phyloP scores from a whole-genome alignment of 2,329 filamentous ascomycete species.

The Neofusicoccum sp. region DNA sequence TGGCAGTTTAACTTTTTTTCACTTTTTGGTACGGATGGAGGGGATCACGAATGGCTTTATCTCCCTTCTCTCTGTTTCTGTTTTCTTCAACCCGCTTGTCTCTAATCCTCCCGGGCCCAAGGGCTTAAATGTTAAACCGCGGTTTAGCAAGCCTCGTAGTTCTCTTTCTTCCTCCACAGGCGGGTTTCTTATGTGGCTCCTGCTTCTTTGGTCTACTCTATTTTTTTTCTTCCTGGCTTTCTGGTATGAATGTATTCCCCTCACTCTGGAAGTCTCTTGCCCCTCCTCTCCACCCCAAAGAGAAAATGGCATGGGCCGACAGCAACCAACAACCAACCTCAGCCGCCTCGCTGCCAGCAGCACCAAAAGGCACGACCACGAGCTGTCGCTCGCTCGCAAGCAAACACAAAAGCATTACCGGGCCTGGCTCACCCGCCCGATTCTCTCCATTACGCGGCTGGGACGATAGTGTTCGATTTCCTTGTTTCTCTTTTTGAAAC shows the following conservation, averaged over 20 bases:
- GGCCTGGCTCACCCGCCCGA: neutral
- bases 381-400: neutral
- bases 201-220: conserved; percentile 5
- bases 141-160: conserved; percentile 6
- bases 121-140: neutral
- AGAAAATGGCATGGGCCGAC: neutral
- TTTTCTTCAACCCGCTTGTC: conserved; percentile 9
- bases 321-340: neutral
- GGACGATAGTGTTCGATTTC: conserved; percentile 13
- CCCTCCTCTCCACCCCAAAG: neutral
- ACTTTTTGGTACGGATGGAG: neutral
- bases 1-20: conserved; percentile 13
- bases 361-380: neutral
- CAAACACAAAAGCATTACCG: neutral
- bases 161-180: conserved; percentile 1
- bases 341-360: conserved; percentile 2
- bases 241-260: conserved; percentile 4
- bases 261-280: neutral
- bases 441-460: conserved; percentile 9
- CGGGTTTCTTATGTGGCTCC: conserved; percentile 12
- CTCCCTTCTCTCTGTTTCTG: conserved; percentile 5
- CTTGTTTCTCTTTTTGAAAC: conserved; percentile 3
- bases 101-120: conserved; percentile 8
- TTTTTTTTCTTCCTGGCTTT: neutral
- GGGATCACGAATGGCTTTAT: conserved; percentile 14